Evolutionary conservation across 176 grass and related monocot species (phyloP).

Genomic region (Cenchrus americanus): DNA sequence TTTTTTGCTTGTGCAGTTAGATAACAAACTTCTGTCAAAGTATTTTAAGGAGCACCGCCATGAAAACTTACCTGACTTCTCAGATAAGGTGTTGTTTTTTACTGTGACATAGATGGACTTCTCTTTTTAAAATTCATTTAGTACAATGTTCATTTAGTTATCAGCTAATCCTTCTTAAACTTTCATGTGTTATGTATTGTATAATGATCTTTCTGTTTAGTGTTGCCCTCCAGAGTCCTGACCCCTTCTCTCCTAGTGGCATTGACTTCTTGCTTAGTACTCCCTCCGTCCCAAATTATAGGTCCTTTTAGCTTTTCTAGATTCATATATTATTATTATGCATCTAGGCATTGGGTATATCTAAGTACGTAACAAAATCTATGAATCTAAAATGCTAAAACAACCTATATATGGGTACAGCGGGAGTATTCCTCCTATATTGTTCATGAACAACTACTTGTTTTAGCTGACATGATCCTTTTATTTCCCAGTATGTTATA

Average conservation of each 20-base stretch:
- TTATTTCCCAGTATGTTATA: conserved; percentile 79
- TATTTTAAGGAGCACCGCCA: conserved; percentile 94
- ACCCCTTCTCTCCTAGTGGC: not conserved
- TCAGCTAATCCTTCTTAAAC: conserved; percentile 14
- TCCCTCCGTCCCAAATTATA: no score
- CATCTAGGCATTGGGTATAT: no score
- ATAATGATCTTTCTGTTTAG: not conserved
- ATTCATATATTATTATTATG: no score
- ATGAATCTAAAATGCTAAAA: no score
- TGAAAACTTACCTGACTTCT: conserved; percentile 87
- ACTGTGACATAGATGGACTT: not conserved
- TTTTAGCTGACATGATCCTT: conserved; percentile 32
- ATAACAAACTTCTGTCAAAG: conserved; percentile 71
- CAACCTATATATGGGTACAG: no score
- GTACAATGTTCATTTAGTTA: not conserved
- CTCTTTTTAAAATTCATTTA: conserved; percentile 4
- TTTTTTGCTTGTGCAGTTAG: conserved; percentile 65
- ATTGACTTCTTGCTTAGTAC: not conserved
- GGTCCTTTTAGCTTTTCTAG: no score
- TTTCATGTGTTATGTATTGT: conserved; percentile 1
- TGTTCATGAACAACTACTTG: not conserved
- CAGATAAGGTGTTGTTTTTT: conserved; percentile 69
- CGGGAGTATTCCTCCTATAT: not conserved
- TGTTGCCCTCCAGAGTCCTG: conserved; percentile 1
- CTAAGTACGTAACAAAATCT: no score